Evolutionary conservation across 2,329 filamentous ascomycete species (phyloP).

Genomic region (Byssothecium circinans): DNA sequence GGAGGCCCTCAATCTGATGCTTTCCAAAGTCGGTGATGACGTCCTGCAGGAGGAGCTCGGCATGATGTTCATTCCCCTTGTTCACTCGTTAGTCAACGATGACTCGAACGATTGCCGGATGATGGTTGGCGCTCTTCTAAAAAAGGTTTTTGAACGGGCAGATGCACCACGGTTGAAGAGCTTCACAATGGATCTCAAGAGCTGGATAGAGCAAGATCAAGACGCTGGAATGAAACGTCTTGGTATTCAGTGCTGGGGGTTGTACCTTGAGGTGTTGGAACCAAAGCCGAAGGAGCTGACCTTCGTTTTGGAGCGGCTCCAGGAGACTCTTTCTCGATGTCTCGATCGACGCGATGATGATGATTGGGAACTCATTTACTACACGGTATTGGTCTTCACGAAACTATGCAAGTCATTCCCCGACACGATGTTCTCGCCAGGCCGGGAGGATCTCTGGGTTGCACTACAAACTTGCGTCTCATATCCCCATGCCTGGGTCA

Average conservation of each 20-base stretch:
- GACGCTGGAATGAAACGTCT: conserved; percentile 72
- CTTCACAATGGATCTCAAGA: conserved; percentile 70
- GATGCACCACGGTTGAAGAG: conserved; percentile 71
- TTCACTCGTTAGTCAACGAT: conserved; percentile 86
- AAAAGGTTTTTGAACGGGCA: conserved; percentile 76
- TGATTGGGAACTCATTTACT: conserved; percentile 74
- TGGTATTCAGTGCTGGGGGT: conserved; percentile 76
- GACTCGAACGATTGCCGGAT: conserved; percentile 82
- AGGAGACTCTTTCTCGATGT: conserved; percentile 56
- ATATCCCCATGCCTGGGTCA: conserved; percentile 73
- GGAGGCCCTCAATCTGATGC: conserved; percentile 84
- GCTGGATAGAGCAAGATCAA: conserved; percentile 75
- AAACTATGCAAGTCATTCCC: conserved; percentile 70
- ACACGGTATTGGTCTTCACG: conserved; percentile 68
- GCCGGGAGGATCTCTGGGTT: conserved; percentile 69
- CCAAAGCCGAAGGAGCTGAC: conserved; percentile 66
- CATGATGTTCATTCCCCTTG: conserved; percentile 81
- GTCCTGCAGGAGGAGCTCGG: conserved; percentile 79
- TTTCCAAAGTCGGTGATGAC: conserved; percentile 75
- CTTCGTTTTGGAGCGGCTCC: conserved; percentile 56
- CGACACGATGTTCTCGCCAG: conserved; percentile 61
- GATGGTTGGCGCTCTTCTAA: conserved; percentile 77
- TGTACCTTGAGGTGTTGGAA: conserved; percentile 75
- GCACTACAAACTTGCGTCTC: conserved; percentile 68
- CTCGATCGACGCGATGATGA: conserved; percentile 54